A percentile compares a stretch with the other conserved stretches of the same genome.
Conservation (phyloP, 371 early-diverging fungal species). For the Actinomucor elegans region DNA sequence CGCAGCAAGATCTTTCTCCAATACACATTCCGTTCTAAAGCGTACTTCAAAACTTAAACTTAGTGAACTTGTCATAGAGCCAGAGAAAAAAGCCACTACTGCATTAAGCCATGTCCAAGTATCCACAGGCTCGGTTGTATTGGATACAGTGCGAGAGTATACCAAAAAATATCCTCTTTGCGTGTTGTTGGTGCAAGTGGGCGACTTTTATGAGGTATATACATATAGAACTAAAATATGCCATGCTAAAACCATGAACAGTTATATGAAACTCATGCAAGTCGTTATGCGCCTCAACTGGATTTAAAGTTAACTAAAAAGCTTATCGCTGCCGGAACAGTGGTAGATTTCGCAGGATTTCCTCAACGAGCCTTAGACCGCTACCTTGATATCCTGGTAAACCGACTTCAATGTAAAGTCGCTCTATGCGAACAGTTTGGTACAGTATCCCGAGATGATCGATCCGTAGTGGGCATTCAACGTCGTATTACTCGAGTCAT, state of each 20-base stretch:
- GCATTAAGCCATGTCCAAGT: conserved; percentile 16
- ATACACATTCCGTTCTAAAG: too few relatives aligned
- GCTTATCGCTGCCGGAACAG: conserved; percentile 38
- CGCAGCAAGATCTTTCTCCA: too few relatives aligned
- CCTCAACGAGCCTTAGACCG: conserved; percentile 67
- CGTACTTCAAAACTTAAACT: conserved; percentile 12
- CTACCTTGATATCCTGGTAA: conserved; percentile 79
- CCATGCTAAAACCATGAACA: conserved; percentile 7
- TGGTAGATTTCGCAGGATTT: conserved; percentile 78
- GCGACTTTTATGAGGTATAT: conserved; percentile 89
- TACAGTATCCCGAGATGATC: conserved; percentile 37
- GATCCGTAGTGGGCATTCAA: conserved; percentile 46
- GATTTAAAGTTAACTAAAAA: conserved; percentile 69
- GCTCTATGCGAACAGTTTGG: conserved; percentile 87
- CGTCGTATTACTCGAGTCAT: conserved; percentile 79
- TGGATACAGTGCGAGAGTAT: conserved; percentile 61
- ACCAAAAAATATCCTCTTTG: conserved; percentile 73
- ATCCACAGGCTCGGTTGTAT: conserved; percentile 43
- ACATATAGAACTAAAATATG: too few relatives aligned
- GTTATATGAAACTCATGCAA: conserved; percentile 82
- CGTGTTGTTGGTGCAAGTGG: conserved; percentile 87
- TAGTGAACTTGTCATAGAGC: conserved; percentile 11
- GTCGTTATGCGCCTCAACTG: conserved; percentile 62
- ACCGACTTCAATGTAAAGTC: conserved; percentile 67
- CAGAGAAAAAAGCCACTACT: background rate